Percentiles rank a stretch among this genome's conserved stretches.
These are phyloP conservation scores for Botrytis paeoniae DNA, from an alignment of 2,329 filamentous ascomycete species.

Conservation along the genomic window DNA sequence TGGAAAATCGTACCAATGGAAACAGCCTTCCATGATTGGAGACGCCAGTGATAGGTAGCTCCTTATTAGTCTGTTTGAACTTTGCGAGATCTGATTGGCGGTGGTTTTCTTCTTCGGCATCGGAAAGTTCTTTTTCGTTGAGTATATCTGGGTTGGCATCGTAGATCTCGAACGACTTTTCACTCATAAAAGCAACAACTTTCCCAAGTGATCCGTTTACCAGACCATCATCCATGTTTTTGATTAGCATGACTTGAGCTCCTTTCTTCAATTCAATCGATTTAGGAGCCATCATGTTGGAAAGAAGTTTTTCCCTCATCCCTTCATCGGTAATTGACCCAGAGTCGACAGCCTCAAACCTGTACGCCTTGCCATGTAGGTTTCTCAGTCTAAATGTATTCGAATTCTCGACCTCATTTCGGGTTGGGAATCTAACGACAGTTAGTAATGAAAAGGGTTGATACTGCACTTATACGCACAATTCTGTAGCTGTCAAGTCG, in stretches of 20 bases:
- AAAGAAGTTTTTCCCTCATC: slow-evolving; percentile 72
- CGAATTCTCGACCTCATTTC: slow-evolving; percentile 82
- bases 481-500: slow-evolving; percentile 76
- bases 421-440: slow-evolving; percentile 70
- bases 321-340: slow-evolving; percentile 64
- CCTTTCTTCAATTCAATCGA: slow-evolving; percentile 79
- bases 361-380: slow-evolving; percentile 64
- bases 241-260: slow-evolving; percentile 99
- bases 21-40: slow-evolving; percentile 57
- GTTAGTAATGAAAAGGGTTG: slow-evolving; percentile 28
- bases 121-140: slow-evolving; percentile 45
- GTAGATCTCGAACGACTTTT: slow-evolving; percentile 58
- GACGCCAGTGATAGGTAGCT: slow-evolving; percentile 35
- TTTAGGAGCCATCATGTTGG: slow-evolving; percentile 91
- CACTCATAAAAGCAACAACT: slow-evolving; percentile 76
- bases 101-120: slow-evolving; percentile 38
- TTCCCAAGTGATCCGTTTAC: slow-evolving; percentile 94
- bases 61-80: slow-evolving; percentile 36
- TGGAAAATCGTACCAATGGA: slow-evolving; percentile 80
- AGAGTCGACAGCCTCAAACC: slow-evolving; percentile 71
- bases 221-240: slow-evolving; percentile 90
- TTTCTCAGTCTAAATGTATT: slow-evolving; percentile 72
- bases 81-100: slow-evolving; percentile 40
- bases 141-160: slow-evolving; percentile 56
- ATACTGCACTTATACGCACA: slow-evolving; percentile 48